Conservation (phyloP, 1,284 basidiomycete species). For the Termitomyces sp. region DNA sequence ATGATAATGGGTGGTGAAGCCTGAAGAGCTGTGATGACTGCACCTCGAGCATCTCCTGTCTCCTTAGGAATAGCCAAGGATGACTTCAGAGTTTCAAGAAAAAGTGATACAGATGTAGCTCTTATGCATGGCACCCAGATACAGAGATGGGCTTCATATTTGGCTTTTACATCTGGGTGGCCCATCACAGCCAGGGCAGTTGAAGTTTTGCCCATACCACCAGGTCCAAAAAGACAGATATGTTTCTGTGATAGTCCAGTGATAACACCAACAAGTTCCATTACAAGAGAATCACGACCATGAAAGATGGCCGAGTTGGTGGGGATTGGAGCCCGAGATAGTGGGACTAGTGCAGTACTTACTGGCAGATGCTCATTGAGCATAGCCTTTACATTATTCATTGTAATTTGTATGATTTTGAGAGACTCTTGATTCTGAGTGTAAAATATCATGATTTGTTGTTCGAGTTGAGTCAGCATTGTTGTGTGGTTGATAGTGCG, state of each 20-base stretch:
- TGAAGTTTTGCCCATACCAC: slow-evolving; percentile 35
- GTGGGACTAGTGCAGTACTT: background rate
- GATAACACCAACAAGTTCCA: background rate
- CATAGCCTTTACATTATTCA: slow-evolving; percentile 7
- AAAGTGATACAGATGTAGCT: slow-evolving; percentile 17
- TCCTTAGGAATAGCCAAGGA: slow-evolving; percentile 14
- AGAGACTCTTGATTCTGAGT: background rate
- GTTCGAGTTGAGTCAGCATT: background rate
- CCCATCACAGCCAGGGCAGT: slow-evolving; percentile 25
- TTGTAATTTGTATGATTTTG: background rate
- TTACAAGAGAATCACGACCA: slow-evolving; percentile 1
- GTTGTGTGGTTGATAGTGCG: slow-evolving; percentile 1
- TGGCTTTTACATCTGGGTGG: slow-evolving; percentile 11
- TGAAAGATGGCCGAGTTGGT: slow-evolving; percentile 1
- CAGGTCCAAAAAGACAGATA: slow-evolving; percentile 27
- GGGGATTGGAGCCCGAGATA: background rate
- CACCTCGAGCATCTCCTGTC: slow-evolving; percentile 10
- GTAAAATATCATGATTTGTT: slow-evolving; percentile 5
- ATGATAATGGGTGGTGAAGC: slow-evolving; percentile 16
- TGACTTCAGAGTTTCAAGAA: slow-evolving; percentile 19
- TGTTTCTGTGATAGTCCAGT: background rate
- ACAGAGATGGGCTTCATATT: slow-evolving; percentile 16
- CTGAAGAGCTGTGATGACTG: slow-evolving; percentile 15
- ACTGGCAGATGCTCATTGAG: background rate
- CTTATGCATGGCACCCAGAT: slow-evolving; percentile 27